phyloP scores from a whole-genome alignment of 805 yeast species.

The Barnettozyma sucrosica region DNA sequence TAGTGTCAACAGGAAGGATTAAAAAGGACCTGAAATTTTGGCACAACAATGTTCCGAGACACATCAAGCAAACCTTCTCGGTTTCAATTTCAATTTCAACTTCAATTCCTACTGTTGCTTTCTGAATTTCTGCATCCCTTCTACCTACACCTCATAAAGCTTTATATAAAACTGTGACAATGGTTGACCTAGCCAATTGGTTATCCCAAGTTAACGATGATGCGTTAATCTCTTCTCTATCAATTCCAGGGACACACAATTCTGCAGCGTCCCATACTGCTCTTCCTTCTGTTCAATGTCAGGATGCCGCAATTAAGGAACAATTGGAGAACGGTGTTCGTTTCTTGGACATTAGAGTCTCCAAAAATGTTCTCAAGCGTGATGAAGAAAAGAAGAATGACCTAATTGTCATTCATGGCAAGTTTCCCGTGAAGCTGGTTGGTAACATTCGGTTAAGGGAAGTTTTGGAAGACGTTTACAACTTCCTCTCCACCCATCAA shows the following conservation, averaged over 20 bases:
- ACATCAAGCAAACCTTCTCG: neutral
- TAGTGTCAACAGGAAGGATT: too few species aligned
- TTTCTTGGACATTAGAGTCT: slow-evolving; percentile 62
- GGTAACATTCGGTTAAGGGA: slow-evolving; percentile 47
- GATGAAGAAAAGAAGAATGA: slow-evolving; percentile 42
- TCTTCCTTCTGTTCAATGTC: slow-evolving; percentile 73
- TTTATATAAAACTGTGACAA: slow-evolving; percentile 6
- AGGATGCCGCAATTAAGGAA: slow-evolving; percentile 49
- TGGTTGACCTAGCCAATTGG: slow-evolving; percentile 39
- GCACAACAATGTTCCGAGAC: neutral
- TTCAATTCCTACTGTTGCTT: neutral
- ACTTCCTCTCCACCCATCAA: slow-evolving; percentile 44
- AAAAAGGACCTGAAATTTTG: neutral
- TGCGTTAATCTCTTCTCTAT: slow-evolving; percentile 43
- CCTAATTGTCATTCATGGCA: slow-evolving; percentile 67
- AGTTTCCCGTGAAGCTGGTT: slow-evolving; percentile 63
- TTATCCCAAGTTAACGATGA: slow-evolving; percentile 47
- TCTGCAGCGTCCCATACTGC: slow-evolving; percentile 69
- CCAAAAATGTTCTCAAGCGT: slow-evolving; percentile 49
- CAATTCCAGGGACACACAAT: slow-evolving; percentile 85
- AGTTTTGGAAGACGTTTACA: slow-evolving; percentile 53
- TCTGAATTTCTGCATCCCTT: neutral
- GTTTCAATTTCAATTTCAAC: too few species aligned
- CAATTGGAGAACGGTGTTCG: slow-evolving; percentile 73
- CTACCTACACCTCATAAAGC: neutral